Percentiles rank a stretch among this genome's conserved stretches.
phyloP scores from a whole-genome alignment of 345 rosid species.

The Aquilaria malaccensis region DNA sequence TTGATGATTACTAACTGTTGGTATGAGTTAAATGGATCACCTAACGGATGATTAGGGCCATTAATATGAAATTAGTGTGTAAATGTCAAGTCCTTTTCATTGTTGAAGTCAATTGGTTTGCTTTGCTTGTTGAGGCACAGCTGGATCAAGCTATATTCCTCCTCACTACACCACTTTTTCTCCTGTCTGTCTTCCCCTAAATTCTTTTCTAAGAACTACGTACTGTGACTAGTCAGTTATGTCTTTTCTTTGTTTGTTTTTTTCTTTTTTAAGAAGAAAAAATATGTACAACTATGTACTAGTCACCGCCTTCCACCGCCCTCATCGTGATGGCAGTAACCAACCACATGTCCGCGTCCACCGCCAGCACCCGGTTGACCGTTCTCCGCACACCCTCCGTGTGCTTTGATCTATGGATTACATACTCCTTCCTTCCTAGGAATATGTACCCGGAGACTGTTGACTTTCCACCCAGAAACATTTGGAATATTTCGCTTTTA shows the following conservation, averaged over 20 bases:
- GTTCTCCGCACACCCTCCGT: background rate
- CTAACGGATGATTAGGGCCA: background rate
- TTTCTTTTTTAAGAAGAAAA: too few species aligned
- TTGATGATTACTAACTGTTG: background rate
- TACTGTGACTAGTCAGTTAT: too few species aligned
- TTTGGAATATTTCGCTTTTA: too few species aligned
- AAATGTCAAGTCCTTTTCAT: background rate
- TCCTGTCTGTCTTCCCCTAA: background rate
- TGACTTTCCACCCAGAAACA: too few species aligned
- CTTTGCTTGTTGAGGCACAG: slow-evolving; percentile 1
- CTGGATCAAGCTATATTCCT: slow-evolving; percentile 16
- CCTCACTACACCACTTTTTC: background rate
- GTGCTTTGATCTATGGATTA: too few species aligned
- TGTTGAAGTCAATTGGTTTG: slow-evolving; percentile 6
- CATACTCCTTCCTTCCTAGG: too few species aligned
- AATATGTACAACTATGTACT: too few species aligned
- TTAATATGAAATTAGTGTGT: background rate
- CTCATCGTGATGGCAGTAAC: background rate
- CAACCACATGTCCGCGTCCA: slow-evolving; percentile 12
- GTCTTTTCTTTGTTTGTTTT: background rate
- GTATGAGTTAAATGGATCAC: background rate
- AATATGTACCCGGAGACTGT: too few species aligned
- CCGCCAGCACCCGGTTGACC: slow-evolving; percentile 7
- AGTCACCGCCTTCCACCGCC: background rate
- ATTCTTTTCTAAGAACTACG: too few species aligned